Evolutionary conservation across 2,329 filamentous ascomycete species (phyloP), one percentile per base, ranked within the genome.

Genomic region (Ramularia collo-cygni): DNA sequence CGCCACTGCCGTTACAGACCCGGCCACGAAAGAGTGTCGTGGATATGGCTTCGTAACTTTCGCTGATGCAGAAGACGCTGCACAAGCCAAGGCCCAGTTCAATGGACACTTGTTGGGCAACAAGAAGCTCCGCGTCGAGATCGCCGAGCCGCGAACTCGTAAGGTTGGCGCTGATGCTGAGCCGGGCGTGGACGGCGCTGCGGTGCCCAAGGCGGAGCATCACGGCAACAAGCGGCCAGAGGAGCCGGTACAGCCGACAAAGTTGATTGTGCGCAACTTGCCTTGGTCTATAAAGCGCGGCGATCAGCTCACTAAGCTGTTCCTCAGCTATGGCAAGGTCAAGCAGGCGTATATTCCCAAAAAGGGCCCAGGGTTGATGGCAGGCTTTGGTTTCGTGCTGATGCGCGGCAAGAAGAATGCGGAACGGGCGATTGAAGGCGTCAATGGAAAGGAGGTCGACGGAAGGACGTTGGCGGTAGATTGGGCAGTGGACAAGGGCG

Each of bases 11-110:
- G 88, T 98, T 28, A 68, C 83, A 41, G 90, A 98, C 61, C 79
- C 84, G 12, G 73, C 80, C 50, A 94, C 89, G 2, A 95, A 95
- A 59, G 71, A 81, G 53, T 95, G 87, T 10, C 83, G 86, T 59
- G 90, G 92, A 13, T 98, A 88, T 63, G 92, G 92, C 38, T 98
- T 98, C 64, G 90, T 98, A 42, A 96, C 92, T 2, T 92, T 98
- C 57, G 86, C 89, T 54, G 92, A 98, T 60, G 77, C 84, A 19
- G 89, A 95, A 51, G 92, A 98, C 69, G 89, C 90, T 9, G 70
- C 81, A 50, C 76, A 81, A 48, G 93, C 92, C 13, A 76, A 85
- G 59, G 76, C 82, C 42, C 83, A 93, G 61, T 77, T 95, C 58
- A 79, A 95, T 63, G 85, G 85, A 47, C 74, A 83, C 32, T 68